phyloP scores from a whole-genome alignment of 805 yeast species.

The Pichia insulana region DNA sequence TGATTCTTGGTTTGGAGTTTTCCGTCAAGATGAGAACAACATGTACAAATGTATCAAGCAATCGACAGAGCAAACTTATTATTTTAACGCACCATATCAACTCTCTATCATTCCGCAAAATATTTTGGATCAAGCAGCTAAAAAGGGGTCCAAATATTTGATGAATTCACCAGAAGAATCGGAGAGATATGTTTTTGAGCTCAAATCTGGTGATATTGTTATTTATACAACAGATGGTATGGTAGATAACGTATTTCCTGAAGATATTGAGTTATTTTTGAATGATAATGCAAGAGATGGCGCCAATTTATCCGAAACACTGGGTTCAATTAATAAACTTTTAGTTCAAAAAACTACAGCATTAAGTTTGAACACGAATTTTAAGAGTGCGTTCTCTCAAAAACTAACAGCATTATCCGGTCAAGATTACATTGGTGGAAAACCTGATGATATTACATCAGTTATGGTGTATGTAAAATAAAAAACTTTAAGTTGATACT shows the following conservation, averaged over 20 bases:
- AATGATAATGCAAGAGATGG: conserved; percentile 37
- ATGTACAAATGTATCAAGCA: conserved; percentile 44
- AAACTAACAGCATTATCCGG: conserved; percentile 59
- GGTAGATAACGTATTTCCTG: conserved; percentile 69
- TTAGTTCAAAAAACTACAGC: conserved; percentile 61
- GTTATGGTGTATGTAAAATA: conserved; percentile 57
- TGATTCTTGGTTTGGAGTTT: conserved; percentile 90
- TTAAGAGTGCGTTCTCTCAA: conserved; percentile 81
- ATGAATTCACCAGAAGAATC: conserved; percentile 64
- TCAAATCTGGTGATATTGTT: conserved; percentile 65
- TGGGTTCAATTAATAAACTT: conserved; percentile 34
- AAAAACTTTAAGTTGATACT: not conserved
- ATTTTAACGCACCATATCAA: conserved; percentile 89
- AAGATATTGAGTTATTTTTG: conserved; percentile 63
- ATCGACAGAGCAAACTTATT: conserved; percentile 74
- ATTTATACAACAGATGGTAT: conserved; percentile 92
- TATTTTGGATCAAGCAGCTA: conserved; percentile 43
- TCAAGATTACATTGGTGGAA: conserved; percentile 77
- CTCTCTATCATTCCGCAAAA: conserved; percentile 72
- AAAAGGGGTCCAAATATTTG: conserved; percentile 53
- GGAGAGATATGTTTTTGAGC: conserved; percentile 55
- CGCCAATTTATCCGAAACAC: conserved; percentile 6
- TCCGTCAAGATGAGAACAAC: conserved; percentile 35
- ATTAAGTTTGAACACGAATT: conserved; percentile 62
- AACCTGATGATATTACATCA: conserved; percentile 89